phyloP scores from a whole-genome alignment of 495 filamentous ascomycete species.

The Hypoxylon lienhwacheense region DNA sequence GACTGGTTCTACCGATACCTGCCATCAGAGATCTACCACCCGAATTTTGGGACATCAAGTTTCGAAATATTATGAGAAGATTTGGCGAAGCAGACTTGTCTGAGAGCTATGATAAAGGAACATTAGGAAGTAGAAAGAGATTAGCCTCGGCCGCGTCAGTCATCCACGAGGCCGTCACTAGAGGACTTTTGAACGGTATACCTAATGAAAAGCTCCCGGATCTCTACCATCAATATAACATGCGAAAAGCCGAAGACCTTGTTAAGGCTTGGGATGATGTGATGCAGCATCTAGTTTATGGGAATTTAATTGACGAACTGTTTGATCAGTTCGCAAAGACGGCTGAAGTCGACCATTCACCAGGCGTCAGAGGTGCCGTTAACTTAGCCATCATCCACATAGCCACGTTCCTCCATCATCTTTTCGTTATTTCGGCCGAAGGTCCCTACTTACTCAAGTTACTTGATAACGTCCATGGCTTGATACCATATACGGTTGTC shows the following conservation, averaged over 20 bases:
- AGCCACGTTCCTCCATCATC: conserved; percentile 65
- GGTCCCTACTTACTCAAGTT: conserved; percentile 64
- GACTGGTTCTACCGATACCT: conserved; percentile 59
- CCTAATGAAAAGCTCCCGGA: conserved; percentile 38
- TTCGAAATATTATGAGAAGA: conserved; percentile 51
- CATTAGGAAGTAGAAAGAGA: conserved; percentile 63
- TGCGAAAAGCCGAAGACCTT: conserved; percentile 55
- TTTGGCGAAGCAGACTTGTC: conserved; percentile 62
- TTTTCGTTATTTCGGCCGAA: conserved; percentile 63
- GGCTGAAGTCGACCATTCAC: conserved; percentile 57
- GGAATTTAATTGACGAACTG: conserved; percentile 58
- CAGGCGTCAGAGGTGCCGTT: conserved; percentile 56
- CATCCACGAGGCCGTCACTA: conserved; percentile 60
- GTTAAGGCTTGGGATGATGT: conserved; percentile 58
- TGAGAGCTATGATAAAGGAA: conserved; percentile 70
- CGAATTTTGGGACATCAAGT: conserved; percentile 59
- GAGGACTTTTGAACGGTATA: conserved; percentile 58
- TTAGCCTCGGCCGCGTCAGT: conserved; percentile 64
- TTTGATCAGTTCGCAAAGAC: conserved; percentile 57
- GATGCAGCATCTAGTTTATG: conserved; percentile 60
- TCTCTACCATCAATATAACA: conserved; percentile 53
- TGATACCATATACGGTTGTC: conserved; percentile 63
- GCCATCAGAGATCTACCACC: conserved; percentile 57
- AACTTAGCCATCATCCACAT: conserved; percentile 62
- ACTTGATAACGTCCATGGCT: conserved; percentile 56